Conservation (phyloP, 228 moss, liverwort and hornwort genomes). For the Sphagnum magellanicum region DNA sequence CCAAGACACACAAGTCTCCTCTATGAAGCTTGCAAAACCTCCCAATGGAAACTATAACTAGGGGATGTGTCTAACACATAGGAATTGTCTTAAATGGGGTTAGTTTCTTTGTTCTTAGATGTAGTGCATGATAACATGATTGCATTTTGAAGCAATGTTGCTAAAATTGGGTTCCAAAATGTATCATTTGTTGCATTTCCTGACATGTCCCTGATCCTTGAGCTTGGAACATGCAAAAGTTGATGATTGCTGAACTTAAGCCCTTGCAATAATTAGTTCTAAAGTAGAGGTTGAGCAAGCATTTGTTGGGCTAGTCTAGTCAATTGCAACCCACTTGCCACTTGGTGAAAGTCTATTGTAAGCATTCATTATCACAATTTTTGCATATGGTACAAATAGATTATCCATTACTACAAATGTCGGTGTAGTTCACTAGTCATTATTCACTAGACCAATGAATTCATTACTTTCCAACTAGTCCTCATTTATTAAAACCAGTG, state of each 20-base stretch:
- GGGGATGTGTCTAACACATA: neutral
- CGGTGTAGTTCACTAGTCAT: too few species aligned
- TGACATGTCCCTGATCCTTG: constrained; percentile 17
- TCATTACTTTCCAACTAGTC: too few species aligned
- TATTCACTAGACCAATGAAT: too few species aligned
- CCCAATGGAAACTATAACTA: too few species aligned
- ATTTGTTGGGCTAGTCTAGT: constrained; percentile 48
- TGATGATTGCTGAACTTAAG: constrained; percentile 48
- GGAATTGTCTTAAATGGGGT: constrained; percentile 53
- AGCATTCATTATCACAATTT: neutral
- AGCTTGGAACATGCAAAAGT: constrained; percentile 29
- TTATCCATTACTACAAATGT: too few species aligned
- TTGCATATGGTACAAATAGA: neutral
- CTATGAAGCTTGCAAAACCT: too few species aligned
- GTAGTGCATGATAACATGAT: constrained; percentile 55
- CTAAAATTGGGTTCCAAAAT: constrained; percentile 38
- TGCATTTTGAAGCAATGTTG: constrained; percentile 52
- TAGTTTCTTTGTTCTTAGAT: constrained; percentile 75
- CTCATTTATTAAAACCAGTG: too few species aligned
- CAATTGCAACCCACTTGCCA: constrained; percentile 30
- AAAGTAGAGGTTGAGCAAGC: constrained; percentile 53
- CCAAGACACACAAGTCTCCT: too few species aligned
- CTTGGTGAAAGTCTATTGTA: constrained; percentile 1
- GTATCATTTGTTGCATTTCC: constrained; percentile 33
- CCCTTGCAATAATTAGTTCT: constrained; percentile 50